Evolutionary conservation across 345 rosid genomes (phyloP), one percentile per base, ranked within the genome.

Genomic region (Mallotus nudiflorus): DNA sequence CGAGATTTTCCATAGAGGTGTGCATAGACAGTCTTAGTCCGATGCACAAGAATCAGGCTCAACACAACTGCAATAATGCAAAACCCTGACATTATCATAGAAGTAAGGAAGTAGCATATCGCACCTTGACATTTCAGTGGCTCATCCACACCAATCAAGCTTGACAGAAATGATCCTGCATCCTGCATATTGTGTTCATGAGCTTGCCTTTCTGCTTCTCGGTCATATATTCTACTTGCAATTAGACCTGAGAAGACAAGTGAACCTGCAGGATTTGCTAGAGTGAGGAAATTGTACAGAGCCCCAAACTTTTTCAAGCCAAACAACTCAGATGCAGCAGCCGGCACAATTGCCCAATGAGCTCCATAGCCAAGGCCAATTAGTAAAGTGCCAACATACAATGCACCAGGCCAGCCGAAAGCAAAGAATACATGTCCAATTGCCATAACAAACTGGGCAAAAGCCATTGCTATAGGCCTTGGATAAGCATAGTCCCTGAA

Each of bases 331-430:
- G 99, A 96, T 50, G 99, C 97, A 45, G 96, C 82, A 39, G 98
- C 99, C 4, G 99, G 99, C 61, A 96, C 94, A 48, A 96, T 91
- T 22, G 98, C 98, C 99, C 98, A 96, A 49, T 92, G 98, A n/a
- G 98, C 87, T 22, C 99, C 99, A 50, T 96, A 92, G 46, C 98
- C 96, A 3, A 91, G 93, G 19, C 99, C 99, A 22, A 89, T 91
- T 85, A 96, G 62, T 56, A 92, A 81, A 9, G 99, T 96, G 31
- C 97, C 99, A 20, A 91, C 76, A 78, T 96, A 62, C 97, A 96
- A 85, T 13, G 92, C 89, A 64, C 95, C 95, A 7, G 98, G 95
- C 98, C 98, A 92, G 56, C 96, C 99, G 45, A 80, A 86, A 16
- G 95, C 99, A 54, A 88, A 85, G 89, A 96, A 89, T 57, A 96